A percentile compares a stretch with the other conserved stretches of the same genome.
These are phyloP conservation scores for Amborella trichopoda DNA, from an alignment of 164 flowering plant species.

Conservation along the genomic window DNA sequence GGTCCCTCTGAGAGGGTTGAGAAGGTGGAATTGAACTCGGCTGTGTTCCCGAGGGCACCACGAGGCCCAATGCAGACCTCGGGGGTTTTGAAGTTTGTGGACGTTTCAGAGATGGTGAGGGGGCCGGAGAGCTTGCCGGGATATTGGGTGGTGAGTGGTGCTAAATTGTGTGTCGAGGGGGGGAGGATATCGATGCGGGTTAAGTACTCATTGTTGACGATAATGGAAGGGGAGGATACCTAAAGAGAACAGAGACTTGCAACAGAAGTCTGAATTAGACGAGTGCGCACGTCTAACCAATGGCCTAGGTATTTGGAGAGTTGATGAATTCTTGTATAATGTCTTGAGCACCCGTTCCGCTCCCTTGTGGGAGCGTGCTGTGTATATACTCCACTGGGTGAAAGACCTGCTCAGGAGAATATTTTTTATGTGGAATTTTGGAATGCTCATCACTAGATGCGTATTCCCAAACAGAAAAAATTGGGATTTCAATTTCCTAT, in stretches of 20 bases:
- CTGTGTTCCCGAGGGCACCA: slow-evolving; percentile 68
- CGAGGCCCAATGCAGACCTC: slow-evolving; percentile 38
- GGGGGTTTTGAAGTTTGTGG: slow-evolving; percentile 47
- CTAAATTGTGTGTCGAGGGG: slow-evolving; percentile 59
- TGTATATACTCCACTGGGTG: too few relatives aligned
- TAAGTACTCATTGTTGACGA: slow-evolving; percentile 59
- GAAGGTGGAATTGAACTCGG: slow-evolving; percentile 63
- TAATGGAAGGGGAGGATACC: slow-evolving; percentile 38
- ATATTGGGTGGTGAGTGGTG: slow-evolving; percentile 92
- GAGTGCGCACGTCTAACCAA: too few relatives aligned
- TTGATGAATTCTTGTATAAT: too few relatives aligned
- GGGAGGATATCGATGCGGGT: slow-evolving; percentile 61
- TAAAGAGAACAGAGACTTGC: neutral
- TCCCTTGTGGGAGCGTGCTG: too few relatives aligned
- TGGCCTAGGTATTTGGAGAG: too few relatives aligned
- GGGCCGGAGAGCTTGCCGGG: slow-evolving; percentile 90
- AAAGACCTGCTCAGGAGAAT: too few relatives aligned
- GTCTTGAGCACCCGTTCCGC: too few relatives aligned
- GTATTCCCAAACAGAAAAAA: too few relatives aligned
- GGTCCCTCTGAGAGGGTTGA: slow-evolving; percentile 25
- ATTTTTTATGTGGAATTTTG: too few relatives aligned
- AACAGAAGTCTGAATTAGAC: neutral
- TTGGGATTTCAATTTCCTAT: too few relatives aligned
- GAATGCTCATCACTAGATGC: too few relatives aligned
- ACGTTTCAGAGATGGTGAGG: slow-evolving; percentile 59